phyloP scores from a whole-genome alignment of 768 basidiomycete genomes.

The Tulasnella sp. region DNA sequence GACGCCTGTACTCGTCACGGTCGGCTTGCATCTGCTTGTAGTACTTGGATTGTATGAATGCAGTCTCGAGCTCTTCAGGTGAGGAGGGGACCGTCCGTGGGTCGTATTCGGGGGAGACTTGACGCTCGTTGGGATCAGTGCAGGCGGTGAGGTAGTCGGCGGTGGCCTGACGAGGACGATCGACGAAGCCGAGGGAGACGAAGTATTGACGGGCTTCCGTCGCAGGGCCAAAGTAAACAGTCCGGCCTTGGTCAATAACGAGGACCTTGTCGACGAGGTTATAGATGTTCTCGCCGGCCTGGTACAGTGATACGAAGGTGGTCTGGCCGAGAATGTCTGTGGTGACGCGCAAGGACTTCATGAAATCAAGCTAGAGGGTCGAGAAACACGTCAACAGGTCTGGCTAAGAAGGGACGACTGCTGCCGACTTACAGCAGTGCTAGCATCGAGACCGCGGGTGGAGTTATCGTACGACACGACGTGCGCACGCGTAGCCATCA shows the following conservation, averaged over 20 bases:
- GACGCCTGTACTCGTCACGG: conserved; percentile 50
- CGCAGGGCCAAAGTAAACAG: conserved; percentile 37
- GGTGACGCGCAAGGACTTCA: conserved; percentile 31
- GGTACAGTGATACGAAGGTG: conserved; percentile 35
- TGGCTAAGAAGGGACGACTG: too few relatives aligned
- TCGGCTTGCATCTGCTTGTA: conserved; percentile 34
- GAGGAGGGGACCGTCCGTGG: conserved; percentile 49
- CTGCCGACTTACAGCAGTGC: conserved; percentile 21
- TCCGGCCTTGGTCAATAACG: conserved; percentile 37
- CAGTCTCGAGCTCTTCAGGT: conserved; percentile 52
- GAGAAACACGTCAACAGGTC: too few relatives aligned
- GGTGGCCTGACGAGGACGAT: conserved; percentile 34
- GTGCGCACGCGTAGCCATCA: conserved; percentile 49
- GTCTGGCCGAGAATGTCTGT: conserved; percentile 34
- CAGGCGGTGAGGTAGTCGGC: conserved; percentile 38
- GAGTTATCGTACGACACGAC: conserved; percentile 20
- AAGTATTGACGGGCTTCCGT: conserved; percentile 35
- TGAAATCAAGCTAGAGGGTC: conserved; percentile 35
- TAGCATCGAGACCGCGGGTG: conserved; percentile 25
- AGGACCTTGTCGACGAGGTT: conserved; percentile 24
- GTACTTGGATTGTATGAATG: conserved; percentile 42
- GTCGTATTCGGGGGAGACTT: conserved; percentile 52
- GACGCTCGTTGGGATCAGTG: conserved; percentile 74
- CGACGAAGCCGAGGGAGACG: conserved; percentile 35
- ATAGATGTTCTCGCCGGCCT: conserved; percentile 22